Conservation (phyloP, 805 yeast species). For the Metschnikowia picachoensis region DNA sequence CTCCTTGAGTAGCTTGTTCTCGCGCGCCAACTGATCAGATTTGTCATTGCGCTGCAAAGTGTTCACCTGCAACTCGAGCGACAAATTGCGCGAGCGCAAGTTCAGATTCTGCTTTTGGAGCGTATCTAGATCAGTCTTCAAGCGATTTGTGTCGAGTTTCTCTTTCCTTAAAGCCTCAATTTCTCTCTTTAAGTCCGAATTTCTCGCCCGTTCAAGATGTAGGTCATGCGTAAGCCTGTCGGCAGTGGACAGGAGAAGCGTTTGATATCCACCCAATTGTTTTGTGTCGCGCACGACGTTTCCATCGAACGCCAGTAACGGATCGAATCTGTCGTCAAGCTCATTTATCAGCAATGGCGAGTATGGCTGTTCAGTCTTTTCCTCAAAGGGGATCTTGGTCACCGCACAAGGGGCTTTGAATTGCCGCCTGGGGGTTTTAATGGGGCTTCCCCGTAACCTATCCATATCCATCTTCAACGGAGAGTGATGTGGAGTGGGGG, state of each 20-base stretch:
- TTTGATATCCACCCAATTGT: conserved; percentile 27
- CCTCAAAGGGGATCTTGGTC: background rate
- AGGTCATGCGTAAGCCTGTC: conserved; percentile 23
- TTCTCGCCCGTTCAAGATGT: conserved; percentile 4
- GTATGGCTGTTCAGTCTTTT: background rate
- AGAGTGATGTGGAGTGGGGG: conserved; percentile 10
- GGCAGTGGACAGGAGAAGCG: conserved; percentile 25
- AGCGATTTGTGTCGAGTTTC: background rate
- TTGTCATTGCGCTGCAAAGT: conserved; percentile 4
- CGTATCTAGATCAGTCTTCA: conserved; percentile 10
- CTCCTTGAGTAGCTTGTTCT: conserved; percentile 29
- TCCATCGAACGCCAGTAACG: background rate
- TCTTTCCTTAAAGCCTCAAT: conserved; percentile 2
- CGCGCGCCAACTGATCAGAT: conserved; percentile 21
- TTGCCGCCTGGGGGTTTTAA: conserved; percentile 9
- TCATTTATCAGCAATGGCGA: conserved; percentile 3
- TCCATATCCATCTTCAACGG: conserved; percentile 11
- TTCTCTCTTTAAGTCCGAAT: conserved; percentile 3
- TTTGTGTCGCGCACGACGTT: conserved; percentile 10
- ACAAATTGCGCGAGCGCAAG: conserved; percentile 3
- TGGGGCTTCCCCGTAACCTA: conserved; percentile 14
- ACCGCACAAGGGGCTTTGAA: conserved; percentile 1
- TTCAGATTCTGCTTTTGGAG: conserved; percentile 1
- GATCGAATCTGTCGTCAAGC: conserved; percentile 3
- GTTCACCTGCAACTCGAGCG: conserved; percentile 6